Evolutionary conservation across 2,329 filamentous ascomycete genomes (phyloP).

Genomic region (Tothia fuscella): DNA sequence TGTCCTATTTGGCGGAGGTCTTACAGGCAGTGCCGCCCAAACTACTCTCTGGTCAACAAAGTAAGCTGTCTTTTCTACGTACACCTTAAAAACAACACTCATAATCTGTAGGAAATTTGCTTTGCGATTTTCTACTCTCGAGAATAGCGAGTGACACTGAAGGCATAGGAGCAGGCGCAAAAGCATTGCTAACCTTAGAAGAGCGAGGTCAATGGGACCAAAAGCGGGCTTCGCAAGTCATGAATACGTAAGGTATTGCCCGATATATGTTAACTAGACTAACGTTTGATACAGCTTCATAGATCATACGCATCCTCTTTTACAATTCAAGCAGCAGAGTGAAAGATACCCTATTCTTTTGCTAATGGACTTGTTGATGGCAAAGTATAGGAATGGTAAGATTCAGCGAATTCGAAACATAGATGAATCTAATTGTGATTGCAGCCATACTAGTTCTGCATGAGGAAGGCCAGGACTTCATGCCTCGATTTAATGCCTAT

Average conservation of each 20-base stretch:
- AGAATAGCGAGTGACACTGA: conserved; percentile 46
- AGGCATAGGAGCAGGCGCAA: conserved; percentile 44
- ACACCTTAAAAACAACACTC: not conserved
- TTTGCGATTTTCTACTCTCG: conserved; percentile 53
- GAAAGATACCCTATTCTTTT: conserved; percentile 50
- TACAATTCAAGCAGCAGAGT: conserved; percentile 49
- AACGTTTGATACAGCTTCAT: conserved; percentile 22
- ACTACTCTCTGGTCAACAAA: conserved; percentile 48
- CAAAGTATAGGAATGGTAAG: conserved; percentile 46
- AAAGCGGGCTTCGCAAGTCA: conserved; percentile 41
- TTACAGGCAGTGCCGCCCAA: conserved; percentile 39
- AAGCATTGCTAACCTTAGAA: conserved; percentile 47
- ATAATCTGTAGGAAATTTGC: conserved; percentile 34
- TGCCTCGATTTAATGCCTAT: conserved; percentile 50
- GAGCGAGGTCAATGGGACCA: conserved; percentile 47
- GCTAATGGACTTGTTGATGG: conserved; percentile 50
- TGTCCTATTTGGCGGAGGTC: conserved; percentile 40
- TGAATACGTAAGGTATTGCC: conserved; percentile 34
- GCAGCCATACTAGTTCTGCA: conserved; percentile 44
- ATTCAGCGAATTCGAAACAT: not conserved
- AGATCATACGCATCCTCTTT: conserved; percentile 44
- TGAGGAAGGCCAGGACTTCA: conserved; percentile 38
- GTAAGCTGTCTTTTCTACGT: conserved; percentile 20
- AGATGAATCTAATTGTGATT: not conserved
- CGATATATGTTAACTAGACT: too few relatives aligned